Base-by-base conservation (phyloP, 163 green algal genomes). In the Smithsoniella earleae region DNA sequence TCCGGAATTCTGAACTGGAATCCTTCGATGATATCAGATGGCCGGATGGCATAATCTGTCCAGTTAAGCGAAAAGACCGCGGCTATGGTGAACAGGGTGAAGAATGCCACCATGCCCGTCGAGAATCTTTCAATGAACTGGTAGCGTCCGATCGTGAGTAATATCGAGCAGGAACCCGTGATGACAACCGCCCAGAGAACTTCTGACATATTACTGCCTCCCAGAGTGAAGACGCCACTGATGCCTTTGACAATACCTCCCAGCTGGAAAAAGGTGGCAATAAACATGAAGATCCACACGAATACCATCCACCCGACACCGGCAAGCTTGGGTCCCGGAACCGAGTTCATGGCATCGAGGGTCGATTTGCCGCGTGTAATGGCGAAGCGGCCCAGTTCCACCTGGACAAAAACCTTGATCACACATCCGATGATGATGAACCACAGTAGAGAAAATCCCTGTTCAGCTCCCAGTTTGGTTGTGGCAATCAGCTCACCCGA, bases 401-500 rank as follows among this genome's bases (percentile, higher is more conserved):
- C 20, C 20, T 54, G 44, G 20, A 54, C 20, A 20, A 20, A 20
- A 20, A 54, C 44, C 44, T 54, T 54, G 20, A 54, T 20, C 44
- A 54, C 20, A 20, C 44, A 54, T 20, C 44, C 20, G 44, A 54
- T 20, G 44, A 54, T 54, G 20, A 54, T 54, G 20, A 54, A 20
- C 44, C 44, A 54, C 44, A 54, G 44, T 20, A 54, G 20, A 20
- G 20, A 22, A 54, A 54, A 54, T 22, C 44, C 44, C 44, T 20
- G 20, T 20, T 20, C 20, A 20, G 44, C 44, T 20, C 44, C 44
- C 20, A 54, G 44, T 20, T 20, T 54, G 20, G 44, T 54, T 20
- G 44, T 54, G 44, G 44, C 44, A 20, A 54, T 54, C 44, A 54
- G 44, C 44, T 54, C 44, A 20, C 44, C 44, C 44, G 44, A 54